Evolutionary conservation across 2,329 filamentous ascomycete genomes (phyloP).

Genomic region (Epichloe sp.): DNA sequence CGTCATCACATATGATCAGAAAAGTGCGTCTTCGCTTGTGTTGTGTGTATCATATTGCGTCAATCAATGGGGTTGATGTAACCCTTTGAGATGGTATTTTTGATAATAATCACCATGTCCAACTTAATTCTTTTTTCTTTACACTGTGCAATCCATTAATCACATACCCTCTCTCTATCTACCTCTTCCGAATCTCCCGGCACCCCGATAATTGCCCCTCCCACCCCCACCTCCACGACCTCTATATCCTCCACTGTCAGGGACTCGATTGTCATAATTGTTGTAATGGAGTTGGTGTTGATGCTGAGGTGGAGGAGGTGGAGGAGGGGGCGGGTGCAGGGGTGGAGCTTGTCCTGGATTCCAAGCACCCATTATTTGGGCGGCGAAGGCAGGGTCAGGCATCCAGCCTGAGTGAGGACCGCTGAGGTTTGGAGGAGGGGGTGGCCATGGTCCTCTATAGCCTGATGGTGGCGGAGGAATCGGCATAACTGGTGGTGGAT

Average conservation of each 20-base stretch:
- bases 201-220: conserved; percentile 5
- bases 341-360: conserved; percentile 10
- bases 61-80: no score
- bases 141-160: neutral
- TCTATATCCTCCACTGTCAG: conserved; percentile 15
- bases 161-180: neutral
- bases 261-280: conserved; percentile 14
- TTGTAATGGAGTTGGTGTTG: conserved; percentile 8
- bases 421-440: conserved; percentile 9
- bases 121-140: neutral
- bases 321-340: conserved; percentile 6
- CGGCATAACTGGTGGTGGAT: conserved; percentile 4
- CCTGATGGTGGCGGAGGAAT: conserved; percentile 23
- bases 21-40: neutral
- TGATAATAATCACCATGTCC: no score
- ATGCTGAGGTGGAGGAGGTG: conserved; percentile 4
- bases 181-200: conserved; percentile 1
- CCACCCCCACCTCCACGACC: conserved; percentile 13
- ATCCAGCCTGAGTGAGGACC: conserved; percentile 13
- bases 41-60: neutral
- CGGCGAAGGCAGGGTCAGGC: conserved; percentile 14
- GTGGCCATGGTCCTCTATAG: conserved; percentile 30
- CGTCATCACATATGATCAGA: neutral
- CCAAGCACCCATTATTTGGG: conserved; percentile 17
- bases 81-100: no score